Conservation (phyloP, 139 green algal species). For the Zygnema circumcarinatum region DNA sequence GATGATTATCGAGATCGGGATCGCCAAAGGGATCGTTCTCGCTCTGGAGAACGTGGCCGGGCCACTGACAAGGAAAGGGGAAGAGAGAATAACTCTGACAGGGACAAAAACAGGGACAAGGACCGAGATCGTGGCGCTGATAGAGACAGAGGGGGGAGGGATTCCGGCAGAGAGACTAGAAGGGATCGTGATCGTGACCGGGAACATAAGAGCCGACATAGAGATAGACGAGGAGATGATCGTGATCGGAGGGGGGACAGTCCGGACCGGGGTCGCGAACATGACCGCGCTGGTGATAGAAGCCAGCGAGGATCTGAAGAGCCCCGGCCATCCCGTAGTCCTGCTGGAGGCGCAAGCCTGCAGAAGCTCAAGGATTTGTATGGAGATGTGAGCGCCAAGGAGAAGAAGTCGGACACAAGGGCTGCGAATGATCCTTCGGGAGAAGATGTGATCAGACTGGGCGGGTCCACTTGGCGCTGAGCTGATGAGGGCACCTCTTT, state of each 20-base stretch:
- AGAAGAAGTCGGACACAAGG: constrained; percentile 10
- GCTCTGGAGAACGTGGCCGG: neutral
- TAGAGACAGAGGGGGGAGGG: constrained; percentile 4
- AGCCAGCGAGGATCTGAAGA: neutral
- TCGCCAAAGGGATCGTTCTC: neutral
- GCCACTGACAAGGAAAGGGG: constrained; percentile 18
- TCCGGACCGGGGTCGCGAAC: neutral
- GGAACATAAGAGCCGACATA: constrained; percentile 32
- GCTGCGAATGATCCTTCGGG: neutral
- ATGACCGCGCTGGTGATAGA: neutral
- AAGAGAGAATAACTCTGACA: constrained; percentile 1
- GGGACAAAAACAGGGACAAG: neutral
- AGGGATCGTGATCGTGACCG: neutral
- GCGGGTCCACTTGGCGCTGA: constrained; percentile 41
- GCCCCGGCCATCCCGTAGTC: neutral
- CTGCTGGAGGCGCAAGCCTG: constrained; percentile 5
- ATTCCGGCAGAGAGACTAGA: neutral
- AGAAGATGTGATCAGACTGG: constrained; percentile 51
- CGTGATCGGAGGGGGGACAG: constrained; percentile 15
- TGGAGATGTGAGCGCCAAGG: constrained; percentile 34
- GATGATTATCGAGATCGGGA: neutral
- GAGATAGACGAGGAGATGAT: constrained; percentile 15
- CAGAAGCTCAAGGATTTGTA: constrained; percentile 57
- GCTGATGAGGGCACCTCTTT: neutral
- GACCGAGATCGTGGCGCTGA: constrained; percentile 26